Percentiles rank a stretch among this genome's conserved stretches.
Conservation (phyloP, 1,284 basidiomycete species). For the Ceratobasidium sp. region DNA sequence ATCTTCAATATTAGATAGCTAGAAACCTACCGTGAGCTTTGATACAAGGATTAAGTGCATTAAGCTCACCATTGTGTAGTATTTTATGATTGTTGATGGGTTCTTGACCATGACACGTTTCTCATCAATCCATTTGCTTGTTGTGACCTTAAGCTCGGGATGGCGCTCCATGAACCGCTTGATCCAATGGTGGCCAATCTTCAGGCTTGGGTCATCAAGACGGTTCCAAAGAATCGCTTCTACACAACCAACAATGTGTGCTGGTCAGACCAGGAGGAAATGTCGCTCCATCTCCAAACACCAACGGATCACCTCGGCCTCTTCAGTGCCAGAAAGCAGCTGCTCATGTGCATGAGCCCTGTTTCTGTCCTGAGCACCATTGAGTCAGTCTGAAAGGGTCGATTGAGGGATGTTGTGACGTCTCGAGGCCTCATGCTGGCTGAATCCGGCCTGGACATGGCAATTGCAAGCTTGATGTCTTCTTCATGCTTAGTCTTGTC, state of each 20-base stretch:
- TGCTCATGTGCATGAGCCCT: slow-evolving; percentile 20
- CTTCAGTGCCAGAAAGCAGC: neutral
- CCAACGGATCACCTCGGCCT: slow-evolving; percentile 9
- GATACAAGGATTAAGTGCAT: too few species aligned
- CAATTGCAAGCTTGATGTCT: too few species aligned
- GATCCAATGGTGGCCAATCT: slow-evolving; percentile 19
- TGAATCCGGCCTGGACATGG: too few species aligned
- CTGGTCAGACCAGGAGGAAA: neutral
- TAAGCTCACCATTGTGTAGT: slow-evolving; percentile 25
- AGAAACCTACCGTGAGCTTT: neutral
- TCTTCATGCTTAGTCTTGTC: too few species aligned
- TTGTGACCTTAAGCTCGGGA: slow-evolving; percentile 23
- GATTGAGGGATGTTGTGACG: neutral
- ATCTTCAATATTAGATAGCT: neutral
- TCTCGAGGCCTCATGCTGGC: slow-evolving; percentile 2
- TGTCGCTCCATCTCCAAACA: slow-evolving; percentile 8
- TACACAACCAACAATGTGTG: slow-evolving; percentile 22
- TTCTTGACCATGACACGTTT: slow-evolving; percentile 27
- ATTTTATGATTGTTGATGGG: slow-evolving; percentile 17
- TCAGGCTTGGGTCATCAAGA: neutral
- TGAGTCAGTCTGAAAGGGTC: too few species aligned
- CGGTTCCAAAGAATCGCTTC: slow-evolving; percentile 10
- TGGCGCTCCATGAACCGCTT: slow-evolving; percentile 13
- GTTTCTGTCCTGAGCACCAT: neutral
- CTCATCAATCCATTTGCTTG: slow-evolving; percentile 32